Evolutionary conservation across 129 eudicot genomes (phyloP).

Genomic region (Artemisia argyi): DNA sequence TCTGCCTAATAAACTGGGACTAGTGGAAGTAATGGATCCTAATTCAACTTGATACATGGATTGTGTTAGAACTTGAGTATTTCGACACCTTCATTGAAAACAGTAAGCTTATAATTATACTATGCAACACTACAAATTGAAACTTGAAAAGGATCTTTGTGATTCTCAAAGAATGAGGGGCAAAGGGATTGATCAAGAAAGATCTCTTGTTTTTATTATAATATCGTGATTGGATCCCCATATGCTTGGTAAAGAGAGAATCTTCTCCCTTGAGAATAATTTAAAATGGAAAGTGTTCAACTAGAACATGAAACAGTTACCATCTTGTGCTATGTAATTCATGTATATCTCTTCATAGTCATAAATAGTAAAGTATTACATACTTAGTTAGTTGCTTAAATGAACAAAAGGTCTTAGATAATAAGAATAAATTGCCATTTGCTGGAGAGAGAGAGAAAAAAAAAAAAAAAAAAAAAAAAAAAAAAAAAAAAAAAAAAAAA

Average conservation of each 20-base stretch:
- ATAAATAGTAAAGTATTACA: neutral
- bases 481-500: too few relatives aligned
- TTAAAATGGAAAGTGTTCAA: neutral
- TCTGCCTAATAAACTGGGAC: neutral
- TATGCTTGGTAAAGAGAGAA: too few relatives aligned
- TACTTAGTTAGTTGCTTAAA: slow-evolving; percentile 16
- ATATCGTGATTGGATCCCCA: too few relatives aligned
- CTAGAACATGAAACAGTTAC: neutral
- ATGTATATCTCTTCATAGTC: slow-evolving; percentile 5
- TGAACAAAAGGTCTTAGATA: neutral
- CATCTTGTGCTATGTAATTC: neutral
- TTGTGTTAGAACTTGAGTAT: neutral
- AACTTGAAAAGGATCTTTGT: neutral
- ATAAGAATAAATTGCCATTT: too few relatives aligned
- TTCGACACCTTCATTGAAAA: neutral
- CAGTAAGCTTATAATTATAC: neutral
- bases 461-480: too few relatives aligned
- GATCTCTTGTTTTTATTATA: neutral
- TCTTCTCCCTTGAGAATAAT: too few relatives aligned
- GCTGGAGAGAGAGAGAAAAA: too few relatives aligned
- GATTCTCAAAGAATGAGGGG: neutral
- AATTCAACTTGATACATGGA: neutral
- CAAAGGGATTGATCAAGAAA: neutral
- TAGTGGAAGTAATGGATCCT: too few relatives aligned
- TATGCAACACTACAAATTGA: neutral